Evolutionary conservation across 2,329 filamentous ascomycete species (phyloP).

Genomic region (Elsinoe necatrix): DNA sequence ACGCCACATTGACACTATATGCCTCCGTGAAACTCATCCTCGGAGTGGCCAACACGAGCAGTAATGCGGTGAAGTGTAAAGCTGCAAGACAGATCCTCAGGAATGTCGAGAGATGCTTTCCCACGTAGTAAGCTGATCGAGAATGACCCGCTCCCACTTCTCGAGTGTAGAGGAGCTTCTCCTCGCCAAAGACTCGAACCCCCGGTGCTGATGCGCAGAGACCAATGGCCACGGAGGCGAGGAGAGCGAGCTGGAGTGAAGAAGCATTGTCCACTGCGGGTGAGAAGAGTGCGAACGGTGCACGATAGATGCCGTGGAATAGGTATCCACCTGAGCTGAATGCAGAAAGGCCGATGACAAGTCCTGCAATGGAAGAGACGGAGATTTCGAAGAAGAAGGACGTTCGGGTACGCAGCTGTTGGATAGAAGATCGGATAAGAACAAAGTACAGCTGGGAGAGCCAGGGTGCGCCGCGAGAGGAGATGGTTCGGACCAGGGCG

Average conservation of each 20-base stretch:
- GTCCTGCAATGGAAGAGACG: slow-evolving; percentile 45
- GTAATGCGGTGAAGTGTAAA: slow-evolving; percentile 47
- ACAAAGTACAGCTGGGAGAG: slow-evolving; percentile 47
- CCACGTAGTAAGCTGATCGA: slow-evolving; percentile 48
- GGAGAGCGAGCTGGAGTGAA: slow-evolving; percentile 45
- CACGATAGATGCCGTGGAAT: slow-evolving; percentile 46
- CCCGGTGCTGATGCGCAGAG: slow-evolving; percentile 48
- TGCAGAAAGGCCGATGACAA: slow-evolving; percentile 48
- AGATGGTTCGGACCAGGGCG: slow-evolving; percentile 40
- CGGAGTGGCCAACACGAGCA: slow-evolving; percentile 43
- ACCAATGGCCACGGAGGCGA: slow-evolving; percentile 48
- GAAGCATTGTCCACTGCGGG: slow-evolving; percentile 44
- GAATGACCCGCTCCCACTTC: slow-evolving; percentile 52
- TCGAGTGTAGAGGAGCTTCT: slow-evolving; percentile 46
- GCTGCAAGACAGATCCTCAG: slow-evolving; percentile 45
- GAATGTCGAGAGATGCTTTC: slow-evolving; percentile 46
- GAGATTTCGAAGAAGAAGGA: slow-evolving; percentile 49
- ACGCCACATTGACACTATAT: slow-evolving; percentile 45
- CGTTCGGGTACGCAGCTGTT: slow-evolving; percentile 47
- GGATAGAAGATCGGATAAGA: slow-evolving; percentile 44
- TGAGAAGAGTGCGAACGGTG: slow-evolving; percentile 45
- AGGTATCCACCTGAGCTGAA: slow-evolving; percentile 43
- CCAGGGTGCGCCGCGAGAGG: slow-evolving; percentile 43
- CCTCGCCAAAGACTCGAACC: slow-evolving; percentile 50
- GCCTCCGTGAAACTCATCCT: slow-evolving; percentile 43